A percentile compares a stretch with the other conserved stretches of the same genome.
phyloP scores from a whole-genome alignment of 352 stramenopile genomes.

The Phytophthora ramorum region DNA sequence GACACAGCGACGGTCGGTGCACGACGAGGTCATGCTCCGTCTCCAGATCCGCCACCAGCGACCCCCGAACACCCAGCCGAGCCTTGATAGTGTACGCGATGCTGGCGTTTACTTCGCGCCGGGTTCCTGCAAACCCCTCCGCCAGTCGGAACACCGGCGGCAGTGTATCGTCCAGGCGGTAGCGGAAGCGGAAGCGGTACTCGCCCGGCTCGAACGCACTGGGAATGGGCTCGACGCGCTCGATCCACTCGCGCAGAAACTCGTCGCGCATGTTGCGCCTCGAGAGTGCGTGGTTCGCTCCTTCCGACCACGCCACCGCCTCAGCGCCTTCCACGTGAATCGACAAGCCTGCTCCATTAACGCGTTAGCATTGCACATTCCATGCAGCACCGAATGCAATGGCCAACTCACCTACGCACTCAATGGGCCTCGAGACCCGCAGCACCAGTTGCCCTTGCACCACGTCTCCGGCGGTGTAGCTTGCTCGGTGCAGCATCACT shows the following conservation, averaged over 20 bases:
- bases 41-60: constrained; percentile 67
- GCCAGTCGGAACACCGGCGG: constrained; percentile 45
- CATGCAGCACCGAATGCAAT: not conserved
- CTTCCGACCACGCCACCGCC: constrained; percentile 32
- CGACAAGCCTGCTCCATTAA: constrained; percentile 20
- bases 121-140: constrained; percentile 14
- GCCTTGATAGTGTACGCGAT: constrained; percentile 79
- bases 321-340: constrained; percentile 29
- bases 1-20: constrained; percentile 27
- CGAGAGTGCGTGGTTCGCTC: constrained; percentile 29
- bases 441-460: constrained; percentile 35
- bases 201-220: constrained; percentile 27
- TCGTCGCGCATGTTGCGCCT: constrained; percentile 23
- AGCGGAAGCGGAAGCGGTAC: constrained; percentile 31
- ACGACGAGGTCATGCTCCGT: constrained; percentile 26
- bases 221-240: constrained; percentile 19
- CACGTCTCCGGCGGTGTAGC: constrained; percentile 34
- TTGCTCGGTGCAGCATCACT: constrained; percentile 26
- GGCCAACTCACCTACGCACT: constrained; percentile 21
- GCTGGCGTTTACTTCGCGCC: constrained; percentile 51
- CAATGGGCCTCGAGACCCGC: constrained; percentile 18
- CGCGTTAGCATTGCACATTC: not conserved
- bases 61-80: constrained; percentile 54
- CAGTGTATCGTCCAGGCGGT: constrained; percentile 48
- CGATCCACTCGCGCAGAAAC: constrained; percentile 29